These are phyloP conservation scores for Paraleonurus japonicus DNA, from an alignment of 257 asterid species.

Conservation along the genomic window DNA sequence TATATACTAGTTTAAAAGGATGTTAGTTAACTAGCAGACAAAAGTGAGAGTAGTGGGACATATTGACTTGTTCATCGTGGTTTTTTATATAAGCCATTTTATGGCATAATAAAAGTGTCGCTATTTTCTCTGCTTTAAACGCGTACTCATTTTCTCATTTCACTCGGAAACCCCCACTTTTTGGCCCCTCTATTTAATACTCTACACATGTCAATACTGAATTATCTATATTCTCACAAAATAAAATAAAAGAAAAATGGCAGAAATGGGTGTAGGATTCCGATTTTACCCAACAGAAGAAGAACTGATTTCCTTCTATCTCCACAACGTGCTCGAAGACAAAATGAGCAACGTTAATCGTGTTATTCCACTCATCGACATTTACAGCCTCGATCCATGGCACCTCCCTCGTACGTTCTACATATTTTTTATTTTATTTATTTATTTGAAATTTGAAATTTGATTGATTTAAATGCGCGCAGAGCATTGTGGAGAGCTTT, in stretches of 20 bases:
- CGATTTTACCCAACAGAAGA: conserved; percentile 88
- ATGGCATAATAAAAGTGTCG: background rate
- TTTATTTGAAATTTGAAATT: too few species aligned
- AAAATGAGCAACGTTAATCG: conserved; percentile 29
- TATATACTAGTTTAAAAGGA: too few species aligned
- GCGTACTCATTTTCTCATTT: conserved; percentile 41
- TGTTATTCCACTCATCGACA: conserved; percentile 59
- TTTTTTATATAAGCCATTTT: background rate
- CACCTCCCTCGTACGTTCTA: conserved; percentile 58
- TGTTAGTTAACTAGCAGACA: too few species aligned
- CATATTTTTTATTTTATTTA: background rate
- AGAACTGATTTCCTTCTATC: conserved; percentile 69
- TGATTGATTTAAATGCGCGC: too few species aligned
- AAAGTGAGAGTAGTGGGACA: background rate
- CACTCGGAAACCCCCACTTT: conserved; percentile 42
- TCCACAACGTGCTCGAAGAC: conserved; percentile 48
- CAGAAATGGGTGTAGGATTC: conserved; percentile 50
- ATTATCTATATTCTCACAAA: background rate
- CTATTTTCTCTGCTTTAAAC: conserved; percentile 23
- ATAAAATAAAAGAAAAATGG: conserved; percentile 21
- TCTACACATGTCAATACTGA: background rate
- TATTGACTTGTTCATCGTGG: conserved; percentile 23
- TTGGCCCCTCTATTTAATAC: conserved; percentile 6
- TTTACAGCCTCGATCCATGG: conserved; percentile 64
- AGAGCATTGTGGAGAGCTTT: conserved; percentile 64